Evolutionary conservation across 2,329 filamentous ascomycete species (phyloP).

Genomic region (Clonostachys chloroleuca): DNA sequence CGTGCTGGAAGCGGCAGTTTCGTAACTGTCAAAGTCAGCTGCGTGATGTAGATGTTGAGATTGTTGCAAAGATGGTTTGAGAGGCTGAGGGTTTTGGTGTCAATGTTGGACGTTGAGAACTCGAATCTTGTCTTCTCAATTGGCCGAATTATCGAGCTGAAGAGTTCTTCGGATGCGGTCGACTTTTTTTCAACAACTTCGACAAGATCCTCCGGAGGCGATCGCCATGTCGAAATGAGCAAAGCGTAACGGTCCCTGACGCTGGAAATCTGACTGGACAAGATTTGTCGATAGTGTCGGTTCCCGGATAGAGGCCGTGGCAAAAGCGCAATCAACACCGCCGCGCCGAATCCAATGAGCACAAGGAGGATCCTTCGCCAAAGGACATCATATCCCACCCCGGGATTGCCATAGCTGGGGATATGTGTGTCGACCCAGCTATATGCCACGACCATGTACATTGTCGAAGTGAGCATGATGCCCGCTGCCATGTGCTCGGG

Average conservation of each 20-base stretch:
- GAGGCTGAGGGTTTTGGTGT: conserved; percentile 18
- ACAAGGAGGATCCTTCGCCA: conserved; percentile 40
- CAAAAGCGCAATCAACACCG: conserved; percentile 38
- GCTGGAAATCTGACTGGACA: conserved; percentile 34
- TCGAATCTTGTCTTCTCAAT: conserved; percentile 21
- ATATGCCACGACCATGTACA: conserved; percentile 36
- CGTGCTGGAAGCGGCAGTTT: conserved; percentile 21
- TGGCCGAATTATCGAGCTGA: conserved; percentile 14
- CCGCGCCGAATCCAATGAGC: conserved; percentile 34
- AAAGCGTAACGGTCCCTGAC: conserved; percentile 44
- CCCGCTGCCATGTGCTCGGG: conserved; percentile 16
- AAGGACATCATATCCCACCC: conserved; percentile 39
- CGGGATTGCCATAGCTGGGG: conserved; percentile 37
- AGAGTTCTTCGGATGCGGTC: conserved; percentile 17
- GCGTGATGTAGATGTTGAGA: conserved; percentile 23
- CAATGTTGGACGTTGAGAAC: conserved; percentile 19
- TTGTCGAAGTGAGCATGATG: conserved; percentile 28
- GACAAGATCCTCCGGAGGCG: conserved; percentile 14
- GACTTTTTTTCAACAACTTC: conserved; percentile 18
- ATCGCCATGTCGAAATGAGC: conserved; percentile 36
- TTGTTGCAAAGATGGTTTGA: conserved; percentile 17
- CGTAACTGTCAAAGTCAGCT: conserved; percentile 22
- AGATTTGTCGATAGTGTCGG: conserved; percentile 33
- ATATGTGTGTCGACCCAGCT: conserved; percentile 39
- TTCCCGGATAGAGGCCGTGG: conserved; percentile 40